Base-by-base conservation (phyloP, 306 rosid genomes). In the Ziziphus jujuba region DNA sequence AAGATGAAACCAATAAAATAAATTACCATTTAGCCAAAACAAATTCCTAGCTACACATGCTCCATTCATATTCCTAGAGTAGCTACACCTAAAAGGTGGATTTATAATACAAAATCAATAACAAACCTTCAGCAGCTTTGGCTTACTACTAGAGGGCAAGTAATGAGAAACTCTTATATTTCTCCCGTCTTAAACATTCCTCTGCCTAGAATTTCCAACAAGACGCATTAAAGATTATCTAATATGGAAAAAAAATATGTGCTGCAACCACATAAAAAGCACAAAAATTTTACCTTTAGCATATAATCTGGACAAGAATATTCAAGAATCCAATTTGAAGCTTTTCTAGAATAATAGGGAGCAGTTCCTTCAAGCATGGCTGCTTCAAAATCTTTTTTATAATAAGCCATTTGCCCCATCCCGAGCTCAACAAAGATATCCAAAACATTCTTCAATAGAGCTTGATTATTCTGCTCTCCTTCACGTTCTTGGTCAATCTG, bases 391-490 rank as follows among this genome's bases (percentile, higher is more conserved):
- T 81, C 87, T 66, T 81, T 85, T 75, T 85, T 81, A 47, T 82
- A 66, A 36, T 60, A 66, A 38, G 75, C 83, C 82, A 71, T 80
- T 66, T 75, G 74, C 55, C 70, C 83, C 70, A 77, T 76, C 20
- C 89, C 90, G 28, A 90, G 84, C 84, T 90, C 90, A 10, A 79
- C 72, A 75, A 76, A 82, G 66, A 87, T 73, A 71, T 78, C 85
- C 64, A 87, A 67, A 50, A 82, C 76, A 63, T 84, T 76, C 66
- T 84, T 84, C 61, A 87, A 64, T 59, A 90, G 59, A 74, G 81
- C 82, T 66, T 69, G 75, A 54, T 90, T 87, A 55, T 85, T 84
- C 72, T 84, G 77, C 80, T 80, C 85, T 71, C 86, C 92, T 53
- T 86, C 89, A 33, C 79, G 85, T 59, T 82, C 84, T 60, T 73